Evolutionary conservation across 23 red algal genomes (phyloP).

Genomic region (Gracilaria domingensis): DNA sequence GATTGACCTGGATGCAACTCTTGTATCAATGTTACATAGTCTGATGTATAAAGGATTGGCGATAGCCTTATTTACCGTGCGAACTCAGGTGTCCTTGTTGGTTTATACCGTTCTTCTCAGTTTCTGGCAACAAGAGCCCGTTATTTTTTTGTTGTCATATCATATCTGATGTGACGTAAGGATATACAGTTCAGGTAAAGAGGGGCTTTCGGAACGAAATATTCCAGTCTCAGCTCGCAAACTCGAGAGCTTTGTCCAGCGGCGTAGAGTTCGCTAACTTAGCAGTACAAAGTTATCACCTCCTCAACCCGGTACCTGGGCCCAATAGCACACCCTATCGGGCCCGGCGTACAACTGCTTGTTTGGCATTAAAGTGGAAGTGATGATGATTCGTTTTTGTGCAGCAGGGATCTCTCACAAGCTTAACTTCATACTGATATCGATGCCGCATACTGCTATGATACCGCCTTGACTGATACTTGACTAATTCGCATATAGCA

Average conservation of each 20-base stretch:
- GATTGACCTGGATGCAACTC: no score
- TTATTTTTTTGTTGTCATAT: neutral
- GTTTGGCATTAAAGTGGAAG: neutral
- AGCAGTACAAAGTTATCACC: no score
- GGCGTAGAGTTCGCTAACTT: neutral
- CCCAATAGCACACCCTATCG: neutral
- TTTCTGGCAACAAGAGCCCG: neutral
- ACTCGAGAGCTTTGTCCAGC: neutral
- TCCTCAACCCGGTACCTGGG: no score
- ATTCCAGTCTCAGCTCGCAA: conserved; percentile 1
- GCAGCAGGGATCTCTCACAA: neutral
- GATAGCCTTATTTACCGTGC: neutral
- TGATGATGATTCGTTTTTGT: neutral
- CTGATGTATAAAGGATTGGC: neutral
- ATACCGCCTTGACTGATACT: conserved; percentile 1
- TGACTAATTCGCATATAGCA: neutral
- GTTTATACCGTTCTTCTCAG: neutral
- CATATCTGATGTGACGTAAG: neutral
- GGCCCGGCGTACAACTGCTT: neutral
- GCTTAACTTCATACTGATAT: neutral
- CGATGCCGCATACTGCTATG: neutral
- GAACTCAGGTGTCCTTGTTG: neutral
- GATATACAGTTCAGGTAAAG: neutral
- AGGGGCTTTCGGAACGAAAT: neutral
- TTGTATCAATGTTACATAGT: neutral